Base-by-base conservation (phyloP, 331 rosid species). In the Acacia concinna region DNA sequence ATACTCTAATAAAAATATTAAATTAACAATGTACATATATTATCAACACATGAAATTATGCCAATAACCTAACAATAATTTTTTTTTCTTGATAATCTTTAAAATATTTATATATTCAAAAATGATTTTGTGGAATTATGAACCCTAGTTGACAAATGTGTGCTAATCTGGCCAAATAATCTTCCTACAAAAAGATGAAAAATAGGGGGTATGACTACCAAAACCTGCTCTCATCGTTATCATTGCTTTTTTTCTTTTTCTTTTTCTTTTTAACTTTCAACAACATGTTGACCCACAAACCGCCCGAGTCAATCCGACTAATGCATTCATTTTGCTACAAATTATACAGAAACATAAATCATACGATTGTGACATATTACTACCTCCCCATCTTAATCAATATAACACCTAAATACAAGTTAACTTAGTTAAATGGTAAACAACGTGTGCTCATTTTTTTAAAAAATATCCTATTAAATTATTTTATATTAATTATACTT, bases 131-230 rank as follows among this genome's bases (percentile, higher is more conserved):
- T 34, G 73, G n/a, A 21, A 38, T 32, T 38, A 46, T 21, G 66
- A 35, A 62, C 30, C 28, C n/a, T 47, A 18, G 30, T 46, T 25
- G 73, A 46, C 8, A 60, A 68, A 79, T 44, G 49, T 21, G n/a
- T n/a, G n/a, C n/a, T 68, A 15, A 52, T 6, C 0, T 52, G 25
- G 65, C 54, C 71, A 63, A 77, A 63, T 51, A 28, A 28, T 63
- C n/a, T n/a, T 28, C 20, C 28, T 56, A 64, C 44, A 28, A 68
- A 51, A 67, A 18, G 82, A 56, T 30, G 41, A 74, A 82, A 40
- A 41, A 52, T 21, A 41, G 72, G 65, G 2, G 79, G 85, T 76
- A 35, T 62, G 70, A 59, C 81, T 10, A 75, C 84, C 84, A 44
- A 44, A 56, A 2, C 71, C 54, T 34, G 14, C 8, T 35, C 47